These are phyloP conservation scores for Chaetomiaceae sp. DNA, from an alignment of 2,329 filamentous ascomycete species.

Conservation along the genomic window DNA sequence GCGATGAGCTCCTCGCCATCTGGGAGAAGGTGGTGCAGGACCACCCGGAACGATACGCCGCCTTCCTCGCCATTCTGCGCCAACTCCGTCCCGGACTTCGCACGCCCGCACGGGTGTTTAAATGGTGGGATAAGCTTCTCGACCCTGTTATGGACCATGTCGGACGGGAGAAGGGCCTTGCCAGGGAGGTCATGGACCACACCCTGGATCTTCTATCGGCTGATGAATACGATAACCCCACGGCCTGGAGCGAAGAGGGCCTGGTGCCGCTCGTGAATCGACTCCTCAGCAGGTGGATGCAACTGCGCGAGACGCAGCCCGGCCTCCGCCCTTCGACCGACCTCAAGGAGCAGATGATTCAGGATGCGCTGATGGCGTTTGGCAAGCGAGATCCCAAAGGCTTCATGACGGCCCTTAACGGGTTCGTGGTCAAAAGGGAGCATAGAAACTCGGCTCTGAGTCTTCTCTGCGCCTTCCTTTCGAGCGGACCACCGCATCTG, in stretches of 20 bases:
- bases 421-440: constrained; percentile 59
- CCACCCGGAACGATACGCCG: constrained; percentile 51
- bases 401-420: constrained; percentile 62
- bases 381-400: constrained; percentile 67
- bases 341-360: constrained; percentile 47
- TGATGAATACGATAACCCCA: constrained; percentile 54
- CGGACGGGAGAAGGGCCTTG: constrained; percentile 57
- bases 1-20: constrained; percentile 66
- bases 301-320: constrained; percentile 38
- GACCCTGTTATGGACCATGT: constrained; percentile 52
- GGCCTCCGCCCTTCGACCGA: constrained; percentile 37
- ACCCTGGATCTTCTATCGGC: constrained; percentile 61
- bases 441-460: constrained; percentile 61
- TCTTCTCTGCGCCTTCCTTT: constrained; percentile 68
- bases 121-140: constrained; percentile 68
- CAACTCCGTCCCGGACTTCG: constrained; percentile 60
- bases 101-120: constrained; percentile 57
- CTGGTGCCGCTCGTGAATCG: constrained; percentile 51
- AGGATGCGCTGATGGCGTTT: constrained; percentile 51
- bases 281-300: constrained; percentile 54
- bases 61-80: constrained; percentile 66
- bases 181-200: constrained; percentile 61
- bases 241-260: constrained; percentile 37
- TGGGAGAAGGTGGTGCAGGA: constrained; percentile 62
- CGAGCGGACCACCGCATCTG: constrained; percentile 73